These are phyloP conservation scores for Deinandra increscens DNA, from an alignment of 129 eudicot genomes.

Conservation along the genomic window DNA sequence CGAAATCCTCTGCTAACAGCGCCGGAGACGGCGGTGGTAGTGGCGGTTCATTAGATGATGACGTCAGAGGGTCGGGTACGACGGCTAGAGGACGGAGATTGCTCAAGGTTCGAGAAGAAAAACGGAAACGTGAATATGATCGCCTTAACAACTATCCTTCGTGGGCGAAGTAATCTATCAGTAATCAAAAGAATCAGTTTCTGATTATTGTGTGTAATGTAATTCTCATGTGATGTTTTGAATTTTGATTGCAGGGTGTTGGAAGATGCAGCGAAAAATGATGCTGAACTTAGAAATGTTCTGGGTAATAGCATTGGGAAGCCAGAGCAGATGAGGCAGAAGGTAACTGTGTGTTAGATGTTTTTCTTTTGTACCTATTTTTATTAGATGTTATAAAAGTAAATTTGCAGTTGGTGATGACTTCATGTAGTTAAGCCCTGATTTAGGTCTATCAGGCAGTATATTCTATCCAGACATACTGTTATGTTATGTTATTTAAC, in stretches of 20 bases:
- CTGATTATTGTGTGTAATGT: background rate
- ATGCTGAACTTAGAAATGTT: conserved; percentile 79
- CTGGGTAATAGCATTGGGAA: conserved; percentile 91
- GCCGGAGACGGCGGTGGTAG: background rate
- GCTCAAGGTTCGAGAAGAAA: conserved; percentile 76
- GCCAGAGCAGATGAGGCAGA: conserved; percentile 84
- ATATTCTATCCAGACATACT: too few relatives aligned
- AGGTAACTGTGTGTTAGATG: conserved; percentile 30
- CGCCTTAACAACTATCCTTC: conserved; percentile 73
- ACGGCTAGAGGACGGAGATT: conserved; percentile 87
- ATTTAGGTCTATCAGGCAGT: background rate
- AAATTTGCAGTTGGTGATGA: background rate
- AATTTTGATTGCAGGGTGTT: conserved; percentile 54
- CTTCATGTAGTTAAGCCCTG: background rate
- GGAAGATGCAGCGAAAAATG: conserved; percentile 84
- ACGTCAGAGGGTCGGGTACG: conserved; percentile 78
- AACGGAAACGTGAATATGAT: conserved; percentile 73
- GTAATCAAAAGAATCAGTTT: background rate
- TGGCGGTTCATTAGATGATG: conserved; percentile 16
- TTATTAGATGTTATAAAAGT: background rate
- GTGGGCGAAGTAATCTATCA: conserved; percentile 73
- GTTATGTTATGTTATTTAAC: too few relatives aligned
- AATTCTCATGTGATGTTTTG: background rate
- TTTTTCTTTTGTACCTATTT: background rate
- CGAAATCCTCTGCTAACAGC: conserved; percentile 18